A percentile compares a stretch with the other conserved stretches of the same genome.
Evolutionary conservation across 192 early-diverging fungal species (phyloP).

Genomic region (Phlyctochytrium arcticum): DNA sequence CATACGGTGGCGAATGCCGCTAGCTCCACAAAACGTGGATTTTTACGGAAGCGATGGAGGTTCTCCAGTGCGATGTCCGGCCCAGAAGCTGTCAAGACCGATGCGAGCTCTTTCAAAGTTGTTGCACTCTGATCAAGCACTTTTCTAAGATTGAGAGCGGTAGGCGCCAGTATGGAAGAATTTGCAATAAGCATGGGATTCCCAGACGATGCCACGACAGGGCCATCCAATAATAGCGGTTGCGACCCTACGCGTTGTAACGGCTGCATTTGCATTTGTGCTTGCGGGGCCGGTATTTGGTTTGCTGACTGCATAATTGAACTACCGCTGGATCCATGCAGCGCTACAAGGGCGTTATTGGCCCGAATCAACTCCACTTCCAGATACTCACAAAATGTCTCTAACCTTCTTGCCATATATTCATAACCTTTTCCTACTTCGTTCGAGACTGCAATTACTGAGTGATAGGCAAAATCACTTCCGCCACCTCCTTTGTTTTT

Average conservation of each 20-base stretch:
- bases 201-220: background rate
- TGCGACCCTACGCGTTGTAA: no score
- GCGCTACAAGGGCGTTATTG: no score
- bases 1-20: slow-evolving; percentile 24
- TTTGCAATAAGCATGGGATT: no score
- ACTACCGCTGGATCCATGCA: no score
- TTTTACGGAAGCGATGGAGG: slow-evolving; percentile 39
- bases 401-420: slow-evolving; percentile 8
- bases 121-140: slow-evolving; percentile 8
- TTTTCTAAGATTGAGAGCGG: no score
- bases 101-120: slow-evolving; percentile 32
- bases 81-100: slow-evolving; percentile 19
- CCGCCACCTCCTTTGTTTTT: background rate
- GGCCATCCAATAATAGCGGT: background rate
- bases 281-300: background rate
- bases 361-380: slow-evolving; percentile 21
- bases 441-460: slow-evolving; percentile 15
- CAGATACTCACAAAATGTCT: slow-evolving; percentile 31
- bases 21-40: slow-evolving; percentile 48
- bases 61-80: slow-evolving; percentile 35
- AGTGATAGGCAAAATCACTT: slow-evolving; percentile 32
- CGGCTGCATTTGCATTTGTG: background rate
- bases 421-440: slow-evolving; percentile 15
- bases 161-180: background rate
- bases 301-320: no score